Percentiles rank a stretch among this genome's conserved stretches.
phyloP scores from a whole-genome alignment of 2,329 filamentous ascomycete genomes.

The Calonectria honghensis region DNA sequence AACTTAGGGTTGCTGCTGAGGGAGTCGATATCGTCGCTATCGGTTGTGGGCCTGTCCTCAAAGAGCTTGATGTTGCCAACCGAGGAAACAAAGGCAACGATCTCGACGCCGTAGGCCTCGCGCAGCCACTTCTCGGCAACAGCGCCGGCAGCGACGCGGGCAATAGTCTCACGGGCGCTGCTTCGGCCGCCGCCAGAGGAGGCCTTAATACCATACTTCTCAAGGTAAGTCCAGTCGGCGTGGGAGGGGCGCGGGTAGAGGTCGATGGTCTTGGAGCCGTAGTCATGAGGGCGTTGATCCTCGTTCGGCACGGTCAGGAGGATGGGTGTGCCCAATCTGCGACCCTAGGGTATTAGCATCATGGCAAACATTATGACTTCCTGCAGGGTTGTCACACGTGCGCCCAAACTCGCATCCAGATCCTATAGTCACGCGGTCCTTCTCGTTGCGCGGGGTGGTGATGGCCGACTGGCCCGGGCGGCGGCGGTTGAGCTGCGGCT shows the following conservation, averaged over 20 bases:
- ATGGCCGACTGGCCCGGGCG: conserved; percentile 88
- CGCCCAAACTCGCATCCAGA: conserved; percentile 88
- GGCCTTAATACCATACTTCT: conserved; percentile 97
- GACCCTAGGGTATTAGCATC: conserved; percentile 46
- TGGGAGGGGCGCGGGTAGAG: conserved; percentile 92
- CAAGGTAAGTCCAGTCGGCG: conserved; percentile 96
- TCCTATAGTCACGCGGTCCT: conserved; percentile 93
- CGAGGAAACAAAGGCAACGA: conserved; percentile 91
- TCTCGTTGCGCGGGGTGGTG: conserved; percentile 94
- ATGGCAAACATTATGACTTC: conserved; percentile 47
- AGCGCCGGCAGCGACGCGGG: conserved; percentile 63
- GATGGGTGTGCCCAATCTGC: conserved; percentile 93
- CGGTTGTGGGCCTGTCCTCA: conserved; percentile 85
- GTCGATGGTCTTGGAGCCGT: conserved; percentile 92
- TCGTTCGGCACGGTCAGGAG: conserved; percentile 91
- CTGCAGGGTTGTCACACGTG: conserved; percentile 51
- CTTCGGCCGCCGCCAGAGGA: conserved; percentile 92
- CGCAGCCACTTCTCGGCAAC: conserved; percentile 78
- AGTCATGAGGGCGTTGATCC: conserved; percentile 94
- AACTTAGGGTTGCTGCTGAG: conserved; percentile 87
- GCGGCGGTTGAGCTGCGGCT: conserved; percentile 94
- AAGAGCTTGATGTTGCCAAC: conserved; percentile 77
- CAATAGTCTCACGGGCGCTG: conserved; percentile 90
- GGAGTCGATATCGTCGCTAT: conserved; percentile 68
- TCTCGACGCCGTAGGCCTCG: conserved; percentile 89